A percentile compares a stretch with the other conserved stretches of the same genome.
phyloP scores from a whole-genome alignment of 2,329 filamentous ascomycete genomes.

The Gaeumannomyces sp. region DNA sequence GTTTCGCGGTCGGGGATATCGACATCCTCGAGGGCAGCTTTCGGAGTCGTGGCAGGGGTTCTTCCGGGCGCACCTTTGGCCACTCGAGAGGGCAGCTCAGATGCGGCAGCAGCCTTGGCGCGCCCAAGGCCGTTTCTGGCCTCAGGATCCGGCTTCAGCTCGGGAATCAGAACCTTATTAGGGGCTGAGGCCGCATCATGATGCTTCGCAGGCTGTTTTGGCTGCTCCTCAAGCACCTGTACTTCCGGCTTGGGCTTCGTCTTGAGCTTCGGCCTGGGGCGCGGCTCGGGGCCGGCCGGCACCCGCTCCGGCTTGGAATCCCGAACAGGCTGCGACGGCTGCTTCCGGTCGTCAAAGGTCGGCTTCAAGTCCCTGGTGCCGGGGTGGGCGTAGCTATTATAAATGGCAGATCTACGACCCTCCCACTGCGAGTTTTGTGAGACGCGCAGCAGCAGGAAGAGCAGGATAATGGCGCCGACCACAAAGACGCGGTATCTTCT shows the following conservation, averaged over 20 bases:
- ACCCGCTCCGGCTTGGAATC: slow-evolving; percentile 11
- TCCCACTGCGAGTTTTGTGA: slow-evolving; percentile 33
- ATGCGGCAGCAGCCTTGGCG: neutral
- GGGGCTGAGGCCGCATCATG: neutral
- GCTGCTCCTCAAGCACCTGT: neutral
- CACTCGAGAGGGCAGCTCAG: neutral
- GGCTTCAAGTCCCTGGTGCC: slow-evolving; percentile 8
- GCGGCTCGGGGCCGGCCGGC: neutral
- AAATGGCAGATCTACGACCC: slow-evolving; percentile 16
- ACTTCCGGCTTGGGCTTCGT: slow-evolving; percentile 7
- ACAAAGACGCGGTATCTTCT: slow-evolving; percentile 57
- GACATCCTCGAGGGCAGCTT: neutral
- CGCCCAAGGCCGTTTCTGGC: neutral
- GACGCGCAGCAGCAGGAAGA: slow-evolving; percentile 48
- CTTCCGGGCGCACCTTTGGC: neutral
- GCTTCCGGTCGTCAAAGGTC: slow-evolving; percentile 1
- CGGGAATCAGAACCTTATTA: neutral
- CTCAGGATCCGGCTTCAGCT: slow-evolving; percentile 3
- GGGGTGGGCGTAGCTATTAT: slow-evolving; percentile 13
- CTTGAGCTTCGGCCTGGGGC: slow-evolving; percentile 6
- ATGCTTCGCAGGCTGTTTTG: slow-evolving; percentile 4
- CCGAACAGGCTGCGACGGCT: no score
- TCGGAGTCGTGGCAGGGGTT: slow-evolving; percentile 5
- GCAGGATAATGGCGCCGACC: slow-evolving; percentile 46
- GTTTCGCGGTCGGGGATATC: slow-evolving; percentile 17